Evolutionary conservation across 1,284 basidiomycete genomes (phyloP).

Genomic region (Heterobasidion occidentale): DNA sequence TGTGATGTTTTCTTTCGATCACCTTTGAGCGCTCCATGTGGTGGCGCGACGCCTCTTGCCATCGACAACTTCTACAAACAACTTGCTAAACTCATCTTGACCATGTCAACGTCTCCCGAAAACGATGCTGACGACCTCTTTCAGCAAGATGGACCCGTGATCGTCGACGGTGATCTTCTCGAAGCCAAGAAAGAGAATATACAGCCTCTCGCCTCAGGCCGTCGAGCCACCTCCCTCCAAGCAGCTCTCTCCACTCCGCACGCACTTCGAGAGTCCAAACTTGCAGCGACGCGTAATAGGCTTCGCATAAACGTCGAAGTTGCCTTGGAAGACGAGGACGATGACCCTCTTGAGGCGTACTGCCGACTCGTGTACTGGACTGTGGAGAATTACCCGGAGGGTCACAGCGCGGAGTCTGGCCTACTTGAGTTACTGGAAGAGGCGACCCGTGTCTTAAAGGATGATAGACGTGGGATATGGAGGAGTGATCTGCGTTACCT

Average conservation of each 20-base stretch:
- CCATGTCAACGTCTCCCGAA: neutral
- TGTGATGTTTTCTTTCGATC: too few species aligned
- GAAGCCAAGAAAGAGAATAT: constrained; percentile 81
- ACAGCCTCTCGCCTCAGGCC: constrained; percentile 65
- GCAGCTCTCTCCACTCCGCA: constrained; percentile 67
- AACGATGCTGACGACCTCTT: constrained; percentile 17
- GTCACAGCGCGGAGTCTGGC: constrained; percentile 64
- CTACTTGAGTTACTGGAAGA: constrained; percentile 78
- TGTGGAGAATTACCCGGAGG: constrained; percentile 59
- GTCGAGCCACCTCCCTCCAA: constrained; percentile 67
- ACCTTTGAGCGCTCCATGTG: too few species aligned
- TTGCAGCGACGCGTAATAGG: constrained; percentile 51
- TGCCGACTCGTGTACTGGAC: constrained; percentile 64
- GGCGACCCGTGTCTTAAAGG: constrained; percentile 70
- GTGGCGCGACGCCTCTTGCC: too few species aligned
- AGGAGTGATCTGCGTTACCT: constrained; percentile 77
- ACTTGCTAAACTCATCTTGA: neutral
- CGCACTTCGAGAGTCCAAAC: constrained; percentile 59
- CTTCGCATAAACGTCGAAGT: constrained; percentile 47
- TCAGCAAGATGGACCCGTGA: constrained; percentile 20
- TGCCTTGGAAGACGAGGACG: constrained; percentile 45
- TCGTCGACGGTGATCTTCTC: constrained; percentile 74
- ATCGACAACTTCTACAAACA: too few species aligned
- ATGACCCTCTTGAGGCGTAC: constrained; percentile 51
- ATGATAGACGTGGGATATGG: constrained; percentile 58